Base-by-base conservation (phyloP, 768 basidiomycete genomes). In the Boletus insuetus region DNA sequence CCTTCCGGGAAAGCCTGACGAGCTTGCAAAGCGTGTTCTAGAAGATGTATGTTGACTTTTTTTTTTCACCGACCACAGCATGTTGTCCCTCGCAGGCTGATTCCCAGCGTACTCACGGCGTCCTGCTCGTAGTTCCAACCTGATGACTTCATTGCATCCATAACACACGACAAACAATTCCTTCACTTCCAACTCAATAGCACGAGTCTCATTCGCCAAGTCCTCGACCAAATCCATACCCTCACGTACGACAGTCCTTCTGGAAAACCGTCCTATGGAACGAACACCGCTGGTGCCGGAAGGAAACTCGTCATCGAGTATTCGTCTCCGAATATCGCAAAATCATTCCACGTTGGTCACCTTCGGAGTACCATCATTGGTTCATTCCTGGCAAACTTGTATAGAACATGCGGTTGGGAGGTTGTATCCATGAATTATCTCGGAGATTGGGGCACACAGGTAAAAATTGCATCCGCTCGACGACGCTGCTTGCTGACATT, bases 401-500 rank as follows among this genome's bases (percentile, higher is more conserved):
- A 98, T 78, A 87, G 86, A 66, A 82, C 91, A 8, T 92, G 88
- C 64, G 95, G 96, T 16, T 98, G 93, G 94, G 82, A 93, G 8
- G 94, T 95, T n/a, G 72, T 82, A 37, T 81, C 89, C 2, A 76
- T 98, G 73, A 99, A 99, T 69, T 99, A 99, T 69, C 82, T 98
- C 16, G 96, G 96, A 3, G 96, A 98, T 67, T 98, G 95, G 96
- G 96, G 96, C 22, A 98, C 94, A 40, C 96, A 98, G 81, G 94
- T 93, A 38, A 68, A 17, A 0, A n/a, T 16, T 35, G 38, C 29
- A 13, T 19, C 26, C 13, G n/a, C n/a, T 26, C 13, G 3, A 16
- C 24, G 13, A 37, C 9, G 10, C n/a, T 41, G 20, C n/a, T 31
- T 24, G 8, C 53, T 58, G 22, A 57, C 17, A n/a, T 5, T 22